These are phyloP conservation scores for Pachysandra terminalis DNA, from an alignment of 164 flowering plant species.

Conservation along the genomic window DNA sequence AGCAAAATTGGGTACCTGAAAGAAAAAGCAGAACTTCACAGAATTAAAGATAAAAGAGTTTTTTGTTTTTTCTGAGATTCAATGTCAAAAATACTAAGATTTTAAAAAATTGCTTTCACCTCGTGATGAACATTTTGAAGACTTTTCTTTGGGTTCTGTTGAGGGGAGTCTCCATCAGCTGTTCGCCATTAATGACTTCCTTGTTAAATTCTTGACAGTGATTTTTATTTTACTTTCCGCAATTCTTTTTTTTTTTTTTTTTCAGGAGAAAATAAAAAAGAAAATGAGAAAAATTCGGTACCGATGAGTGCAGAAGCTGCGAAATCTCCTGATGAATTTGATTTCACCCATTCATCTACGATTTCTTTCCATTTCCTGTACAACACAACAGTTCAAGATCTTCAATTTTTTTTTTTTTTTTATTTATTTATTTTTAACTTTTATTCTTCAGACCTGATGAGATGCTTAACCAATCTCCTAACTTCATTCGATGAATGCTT, in stretches of 20 bases:
- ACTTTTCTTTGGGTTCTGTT: conserved; percentile 31
- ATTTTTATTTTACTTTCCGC: too few relatives aligned
- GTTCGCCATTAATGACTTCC: conserved; percentile 21
- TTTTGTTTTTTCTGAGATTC: too few relatives aligned
- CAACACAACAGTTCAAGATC: conserved; percentile 9
- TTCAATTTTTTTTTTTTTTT: neutral
- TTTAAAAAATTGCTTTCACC: conserved; percentile 32
- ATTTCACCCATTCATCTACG: conserved; percentile 93
- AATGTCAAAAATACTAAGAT: neutral
- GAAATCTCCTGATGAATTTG: conserved; percentile 39
- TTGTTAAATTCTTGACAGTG: neutral
- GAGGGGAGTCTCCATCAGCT: conserved; percentile 77
- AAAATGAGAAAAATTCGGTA: conserved; percentile 6
- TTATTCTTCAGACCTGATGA: conserved; percentile 61
- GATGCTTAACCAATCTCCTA: conserved; percentile 72
- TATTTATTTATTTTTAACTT: neutral
- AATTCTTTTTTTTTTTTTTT: too few relatives aligned
- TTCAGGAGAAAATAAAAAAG: too few relatives aligned
- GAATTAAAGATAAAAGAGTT: too few relatives aligned
- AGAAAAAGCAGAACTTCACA: conserved; percentile 1
- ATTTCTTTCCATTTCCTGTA: conserved; percentile 89
- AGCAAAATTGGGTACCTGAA: conserved; percentile 75
- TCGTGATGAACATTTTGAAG: conserved; percentile 54
- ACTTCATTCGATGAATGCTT: conserved; percentile 73
- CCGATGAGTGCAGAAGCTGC: conserved; percentile 45